Base-by-base conservation (phyloP, 352 stramenopile species). In the Pythium periplocum region DNA sequence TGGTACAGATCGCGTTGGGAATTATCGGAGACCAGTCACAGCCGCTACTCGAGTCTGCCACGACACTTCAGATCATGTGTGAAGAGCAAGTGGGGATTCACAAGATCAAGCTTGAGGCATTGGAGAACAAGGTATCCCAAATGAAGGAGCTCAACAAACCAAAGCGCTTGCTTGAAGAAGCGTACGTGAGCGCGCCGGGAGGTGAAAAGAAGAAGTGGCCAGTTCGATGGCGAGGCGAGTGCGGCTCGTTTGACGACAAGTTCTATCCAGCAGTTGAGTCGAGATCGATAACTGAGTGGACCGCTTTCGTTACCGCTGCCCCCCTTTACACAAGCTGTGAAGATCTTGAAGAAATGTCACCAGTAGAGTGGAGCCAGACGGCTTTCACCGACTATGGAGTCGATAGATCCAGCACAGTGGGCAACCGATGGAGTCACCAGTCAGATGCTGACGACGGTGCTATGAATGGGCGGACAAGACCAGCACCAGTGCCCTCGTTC, bases 151-250 rank as follows among this genome's bases (percentile, higher is more conserved):
- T 76, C 48, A 66, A 55, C 51, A 66, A 69, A 32, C 62, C 59
- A 31, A 61, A 78, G 30, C 64, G 72, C 45, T 51, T 59, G 10
- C 54, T 75, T 1, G 66, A 73, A 49, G 58, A 75, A 33, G 61
- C 53, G 10, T 55, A 59, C n/a, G 51, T 63, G 45, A 62, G 62
- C 4, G 55, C 51, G 17, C 40, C 58, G 11, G 63, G 59, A 36
- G 68, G 66, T 10, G 60, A 62, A 12, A 78, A 78, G 59, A 61
- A 64, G 36, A 75, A 65, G 17, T 92, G 78, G 77, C 75, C 78
- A 31, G 58, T 92, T 55, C 71, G 62, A 51, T 94, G 84, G 84
- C 71, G 84, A 49, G 69, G 88, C 52, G 84, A 94, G 57, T 92
- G 79, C 53, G 80, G 78, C 6, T 66, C 68, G 12, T 84, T 85